Percentiles rank a stretch among this genome's conserved stretches.
Conservation (phyloP, 2,329 filamentous ascomycete species). For the Penicillium sp. region DNA sequence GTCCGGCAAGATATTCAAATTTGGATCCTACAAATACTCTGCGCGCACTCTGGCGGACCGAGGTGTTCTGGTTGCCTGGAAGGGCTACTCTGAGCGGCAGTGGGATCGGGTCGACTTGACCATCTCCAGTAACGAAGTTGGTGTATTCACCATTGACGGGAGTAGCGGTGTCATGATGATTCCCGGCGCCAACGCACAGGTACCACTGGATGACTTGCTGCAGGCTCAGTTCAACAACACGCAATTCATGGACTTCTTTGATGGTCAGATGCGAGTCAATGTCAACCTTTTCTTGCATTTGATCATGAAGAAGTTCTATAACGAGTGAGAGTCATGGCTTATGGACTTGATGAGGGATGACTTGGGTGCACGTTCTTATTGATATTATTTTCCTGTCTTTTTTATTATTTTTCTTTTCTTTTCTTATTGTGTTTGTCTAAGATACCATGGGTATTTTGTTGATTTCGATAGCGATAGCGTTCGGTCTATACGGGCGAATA, state of each 20-base stretch:
- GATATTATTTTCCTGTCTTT: constrained; percentile 15
- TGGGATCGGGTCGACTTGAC: constrained; percentile 93
- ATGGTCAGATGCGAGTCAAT: constrained; percentile 81
- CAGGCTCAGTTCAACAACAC: constrained; percentile 97
- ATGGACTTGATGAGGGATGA: constrained; percentile 24
- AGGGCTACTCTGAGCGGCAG: constrained; percentile 74
- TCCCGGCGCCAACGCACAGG: constrained; percentile 81
- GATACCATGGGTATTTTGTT: constrained; percentile 27
- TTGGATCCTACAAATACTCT: constrained; percentile 96
- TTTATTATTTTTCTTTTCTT: constrained; percentile 9
- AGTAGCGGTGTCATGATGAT: constrained; percentile 92
- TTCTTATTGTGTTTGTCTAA: constrained; percentile 15
- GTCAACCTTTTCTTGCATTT: constrained; percentile 96
- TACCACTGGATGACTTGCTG: constrained; percentile 88
- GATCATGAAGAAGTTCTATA: constrained; percentile 98
- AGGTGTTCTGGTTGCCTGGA: constrained; percentile 90
- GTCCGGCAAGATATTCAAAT: constrained; percentile 89
- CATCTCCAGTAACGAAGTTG: constrained; percentile 89
- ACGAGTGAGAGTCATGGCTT: constrained; percentile 37
- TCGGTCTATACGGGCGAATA: constrained; percentile 17
- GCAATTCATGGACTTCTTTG: constrained; percentile 94
- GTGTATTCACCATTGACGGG: constrained; percentile 89
- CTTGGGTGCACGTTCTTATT: constrained; percentile 18
- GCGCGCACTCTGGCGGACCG: constrained; percentile 86
- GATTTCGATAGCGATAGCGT: constrained; percentile 23